Conservation (phyloP, 495 filamentous ascomycete species). For the Penicillium nucicola region DNA sequence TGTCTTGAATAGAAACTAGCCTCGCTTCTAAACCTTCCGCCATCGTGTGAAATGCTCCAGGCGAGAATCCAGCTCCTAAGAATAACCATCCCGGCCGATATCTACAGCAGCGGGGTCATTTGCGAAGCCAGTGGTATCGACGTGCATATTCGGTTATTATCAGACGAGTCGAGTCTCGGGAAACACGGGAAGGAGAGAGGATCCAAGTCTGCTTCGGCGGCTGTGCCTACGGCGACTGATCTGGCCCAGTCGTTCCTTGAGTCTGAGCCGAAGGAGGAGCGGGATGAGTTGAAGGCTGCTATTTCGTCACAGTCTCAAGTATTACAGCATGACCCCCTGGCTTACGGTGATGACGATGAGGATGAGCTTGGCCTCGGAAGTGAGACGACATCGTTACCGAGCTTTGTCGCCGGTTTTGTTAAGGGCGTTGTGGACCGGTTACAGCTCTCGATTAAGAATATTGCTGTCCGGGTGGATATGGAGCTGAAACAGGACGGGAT, state of each 20-base stretch:
- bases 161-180: conserved; percentile 22
- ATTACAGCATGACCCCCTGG: conserved; percentile 39
- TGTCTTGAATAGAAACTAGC: conserved; percentile 62
- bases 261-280: conserved; percentile 72
- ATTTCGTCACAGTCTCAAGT: conserved; percentile 61
- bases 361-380: conserved; percentile 68
- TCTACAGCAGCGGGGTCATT: conserved; percentile 73
- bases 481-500: conserved; percentile 45
- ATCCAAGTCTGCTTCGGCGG: background rate
- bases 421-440: conserved; percentile 80
- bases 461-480: conserved; percentile 62
- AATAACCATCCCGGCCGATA: conserved; percentile 75
- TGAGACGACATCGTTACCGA: conserved; percentile 69
- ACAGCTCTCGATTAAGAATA: conserved; percentile 65
- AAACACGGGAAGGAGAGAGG: conserved; percentile 9
- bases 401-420: conserved; percentile 77
- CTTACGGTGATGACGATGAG: conserved; percentile 55
- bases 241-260: conserved; percentile 86
- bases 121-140: conserved; percentile 77
- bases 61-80: conserved; percentile 68
- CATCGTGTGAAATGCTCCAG: conserved; percentile 61
- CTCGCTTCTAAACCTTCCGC: conserved; percentile 66
- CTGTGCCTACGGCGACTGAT: conserved; percentile 71
- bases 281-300: conserved; percentile 71
- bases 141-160: conserved; percentile 51